Conservation (phyloP, 2,329 filamentous ascomycete species). For the Pestalotiopsis sp. region DNA sequence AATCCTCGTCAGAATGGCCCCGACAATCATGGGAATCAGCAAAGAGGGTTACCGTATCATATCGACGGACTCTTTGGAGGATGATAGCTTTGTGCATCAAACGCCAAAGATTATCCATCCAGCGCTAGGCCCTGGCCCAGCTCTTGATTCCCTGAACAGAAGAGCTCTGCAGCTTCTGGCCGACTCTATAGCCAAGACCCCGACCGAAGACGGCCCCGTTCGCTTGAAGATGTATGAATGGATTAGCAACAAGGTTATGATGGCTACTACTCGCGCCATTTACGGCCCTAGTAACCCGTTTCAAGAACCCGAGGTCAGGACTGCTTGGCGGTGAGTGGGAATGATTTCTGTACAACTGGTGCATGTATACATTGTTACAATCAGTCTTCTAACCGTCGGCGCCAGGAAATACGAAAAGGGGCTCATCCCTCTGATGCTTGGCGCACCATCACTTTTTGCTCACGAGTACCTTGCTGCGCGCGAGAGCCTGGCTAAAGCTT, state of each 20-base stretch:
- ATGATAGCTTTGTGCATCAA: background rate
- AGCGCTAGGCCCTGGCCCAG: background rate
- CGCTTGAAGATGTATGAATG: background rate
- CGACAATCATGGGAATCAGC: background rate
- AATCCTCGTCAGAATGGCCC: background rate
- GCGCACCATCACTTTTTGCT: background rate
- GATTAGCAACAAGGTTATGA: background rate
- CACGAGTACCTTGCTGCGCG: background rate
- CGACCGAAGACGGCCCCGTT: too few species aligned
- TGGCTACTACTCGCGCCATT: slow-evolving; percentile 5
- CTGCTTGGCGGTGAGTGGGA: background rate
- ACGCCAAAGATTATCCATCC: background rate
- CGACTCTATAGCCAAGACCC: too few species aligned
- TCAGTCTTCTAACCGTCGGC: background rate
- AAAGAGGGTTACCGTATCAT: background rate
- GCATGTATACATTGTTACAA: background rate
- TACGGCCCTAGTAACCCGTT: background rate
- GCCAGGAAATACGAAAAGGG: background rate
- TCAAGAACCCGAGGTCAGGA: background rate
- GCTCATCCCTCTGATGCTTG: background rate
- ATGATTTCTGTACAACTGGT: too few species aligned
- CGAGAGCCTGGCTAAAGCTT: background rate
- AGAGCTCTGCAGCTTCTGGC: too few species aligned
- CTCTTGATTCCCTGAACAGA: too few species aligned
- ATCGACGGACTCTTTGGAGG: background rate